Evolutionary conservation across 805 yeast species (phyloP).

Genomic region (Ogataea nonfermentans): DNA sequence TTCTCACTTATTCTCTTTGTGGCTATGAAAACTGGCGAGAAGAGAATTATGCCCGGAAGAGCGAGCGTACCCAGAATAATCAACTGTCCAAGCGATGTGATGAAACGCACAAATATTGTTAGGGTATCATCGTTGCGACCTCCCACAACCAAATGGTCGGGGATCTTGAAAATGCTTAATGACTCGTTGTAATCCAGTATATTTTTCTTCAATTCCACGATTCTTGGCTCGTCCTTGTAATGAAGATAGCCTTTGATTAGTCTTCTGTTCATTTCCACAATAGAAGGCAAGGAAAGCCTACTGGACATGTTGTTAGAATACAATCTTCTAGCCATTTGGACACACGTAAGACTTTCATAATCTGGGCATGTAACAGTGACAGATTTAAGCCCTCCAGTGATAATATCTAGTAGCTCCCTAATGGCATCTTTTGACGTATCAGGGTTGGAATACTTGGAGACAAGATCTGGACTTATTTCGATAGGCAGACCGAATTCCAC

Average conservation of each 20-base stretch:
- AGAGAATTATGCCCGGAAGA: constrained; percentile 84
- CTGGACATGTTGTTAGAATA: constrained; percentile 75
- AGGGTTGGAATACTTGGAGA: constrained; percentile 56
- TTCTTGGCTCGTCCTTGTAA: constrained; percentile 66
- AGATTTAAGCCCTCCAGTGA: constrained; percentile 71
- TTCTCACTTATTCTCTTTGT: constrained; percentile 70
- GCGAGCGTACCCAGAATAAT: constrained; percentile 59
- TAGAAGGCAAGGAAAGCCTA: constrained; percentile 72
- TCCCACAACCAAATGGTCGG: constrained; percentile 59
- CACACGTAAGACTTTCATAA: constrained; percentile 82
- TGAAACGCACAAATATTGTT: constrained; percentile 25
- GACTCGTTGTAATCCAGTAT: constrained; percentile 69
- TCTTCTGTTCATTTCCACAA: constrained; percentile 89
- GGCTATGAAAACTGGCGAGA: constrained; percentile 82
- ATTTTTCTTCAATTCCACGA: constrained; percentile 57
- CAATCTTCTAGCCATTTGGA: constrained; percentile 88
- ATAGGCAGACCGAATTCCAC: constrained; percentile 92
- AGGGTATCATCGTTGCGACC: constrained; percentile 29
- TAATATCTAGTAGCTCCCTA: constrained; percentile 62
- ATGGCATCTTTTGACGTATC: constrained; percentile 73
- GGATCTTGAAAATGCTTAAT: constrained; percentile 47
- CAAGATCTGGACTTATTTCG: constrained; percentile 58
- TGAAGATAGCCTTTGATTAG: constrained; percentile 78
- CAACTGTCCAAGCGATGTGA: constrained; percentile 42
- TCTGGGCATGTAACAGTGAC: constrained; percentile 90